Conservation (phyloP, 2,329 filamentous ascomycete genomes). For the Colletotrichum sp. region DNA sequence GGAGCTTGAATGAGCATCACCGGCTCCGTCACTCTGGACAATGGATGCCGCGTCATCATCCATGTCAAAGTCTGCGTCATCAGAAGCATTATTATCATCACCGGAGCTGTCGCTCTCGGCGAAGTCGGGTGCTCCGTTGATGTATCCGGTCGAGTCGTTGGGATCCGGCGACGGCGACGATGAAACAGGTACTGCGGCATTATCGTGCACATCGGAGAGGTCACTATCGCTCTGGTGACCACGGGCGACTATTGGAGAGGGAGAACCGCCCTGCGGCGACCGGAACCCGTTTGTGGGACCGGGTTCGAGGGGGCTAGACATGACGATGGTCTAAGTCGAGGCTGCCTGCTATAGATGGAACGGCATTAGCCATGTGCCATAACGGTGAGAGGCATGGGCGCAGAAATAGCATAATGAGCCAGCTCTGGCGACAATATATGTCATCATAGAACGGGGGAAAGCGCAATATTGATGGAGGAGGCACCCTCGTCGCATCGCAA, state of each 20-base stretch:
- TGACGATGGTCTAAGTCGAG: constrained; percentile 65
- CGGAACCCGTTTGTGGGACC: constrained; percentile 71
- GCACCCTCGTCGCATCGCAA: constrained; percentile 49
- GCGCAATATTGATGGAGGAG: constrained; percentile 38
- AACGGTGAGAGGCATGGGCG: background rate
- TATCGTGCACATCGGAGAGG: constrained; percentile 73
- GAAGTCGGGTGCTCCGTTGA: constrained; percentile 42
- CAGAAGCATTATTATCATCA: constrained; percentile 59
- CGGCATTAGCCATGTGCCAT: constrained; percentile 38
- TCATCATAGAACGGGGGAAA: constrained; percentile 43
- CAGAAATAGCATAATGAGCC: constrained; percentile 49
- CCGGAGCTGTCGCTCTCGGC: constrained; percentile 55
- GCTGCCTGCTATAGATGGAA: constrained; percentile 52
- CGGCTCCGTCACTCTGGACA: constrained; percentile 49
- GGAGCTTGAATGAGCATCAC: constrained; percentile 70
- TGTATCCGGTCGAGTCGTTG: constrained; percentile 45
- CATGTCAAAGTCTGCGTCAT: constrained; percentile 80
- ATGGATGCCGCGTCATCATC: constrained; percentile 53
- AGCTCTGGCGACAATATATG: constrained; percentile 34
- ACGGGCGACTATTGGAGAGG: constrained; percentile 41
- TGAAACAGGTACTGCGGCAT: constrained; percentile 53
- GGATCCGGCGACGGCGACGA: constrained; percentile 47
- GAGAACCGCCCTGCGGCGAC: constrained; percentile 58
- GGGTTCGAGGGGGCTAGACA: constrained; percentile 67
- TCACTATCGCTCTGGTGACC: constrained; percentile 73